Evolutionary conservation across 2,329 filamentous ascomycete species (phyloP).

Genomic region (Penicillium occitanis): DNA sequence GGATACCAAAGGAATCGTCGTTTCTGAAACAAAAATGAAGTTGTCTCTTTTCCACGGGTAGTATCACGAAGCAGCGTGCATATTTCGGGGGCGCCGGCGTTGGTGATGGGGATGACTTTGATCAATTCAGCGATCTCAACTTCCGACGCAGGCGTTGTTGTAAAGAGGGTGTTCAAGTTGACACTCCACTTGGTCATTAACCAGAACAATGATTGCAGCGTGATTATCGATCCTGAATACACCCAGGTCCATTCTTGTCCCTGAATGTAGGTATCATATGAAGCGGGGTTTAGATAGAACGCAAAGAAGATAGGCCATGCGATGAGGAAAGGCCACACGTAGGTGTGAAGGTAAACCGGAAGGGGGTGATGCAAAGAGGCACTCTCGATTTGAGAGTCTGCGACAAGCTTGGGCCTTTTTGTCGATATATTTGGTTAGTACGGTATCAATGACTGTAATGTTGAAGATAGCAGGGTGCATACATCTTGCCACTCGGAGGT

Average conservation of each 20-base stretch:
- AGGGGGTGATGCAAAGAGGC: conserved; percentile 87
- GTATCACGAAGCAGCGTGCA: conserved; percentile 76
- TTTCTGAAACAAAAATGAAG: conserved; percentile 97
- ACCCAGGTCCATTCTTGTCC: conserved; percentile 99
- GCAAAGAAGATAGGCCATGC: conserved; percentile 90
- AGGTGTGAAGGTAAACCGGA: conserved; percentile 75
- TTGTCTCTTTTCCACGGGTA: conserved; percentile 69
- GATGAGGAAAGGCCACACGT: conserved; percentile 89
- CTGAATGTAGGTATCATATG: conserved; percentile 87
- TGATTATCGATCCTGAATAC: conserved; percentile 84
- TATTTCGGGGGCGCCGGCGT: conserved; percentile 86
- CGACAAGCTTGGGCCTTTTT: conserved; percentile 76
- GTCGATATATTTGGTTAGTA: conserved; percentile 18
- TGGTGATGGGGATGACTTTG: conserved; percentile 86
- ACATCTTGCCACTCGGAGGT: conserved; percentile 22
- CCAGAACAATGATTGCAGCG: conserved; percentile 84
- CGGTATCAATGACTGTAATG: neutral
- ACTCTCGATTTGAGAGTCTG: conserved; percentile 83
- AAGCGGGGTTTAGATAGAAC: conserved; percentile 77
- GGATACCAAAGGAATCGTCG: conserved; percentile 85
- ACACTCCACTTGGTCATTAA: conserved; percentile 98
- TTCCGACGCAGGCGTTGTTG: conserved; percentile 66
- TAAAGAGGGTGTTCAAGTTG: conserved; percentile 78
- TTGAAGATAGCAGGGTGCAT: conserved; percentile 3
- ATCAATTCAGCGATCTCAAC: conserved; percentile 78